These are phyloP conservation scores for Epichloe brachyelytri DNA, from an alignment of 2,329 filamentous ascomycete genomes.

Conservation along the genomic window DNA sequence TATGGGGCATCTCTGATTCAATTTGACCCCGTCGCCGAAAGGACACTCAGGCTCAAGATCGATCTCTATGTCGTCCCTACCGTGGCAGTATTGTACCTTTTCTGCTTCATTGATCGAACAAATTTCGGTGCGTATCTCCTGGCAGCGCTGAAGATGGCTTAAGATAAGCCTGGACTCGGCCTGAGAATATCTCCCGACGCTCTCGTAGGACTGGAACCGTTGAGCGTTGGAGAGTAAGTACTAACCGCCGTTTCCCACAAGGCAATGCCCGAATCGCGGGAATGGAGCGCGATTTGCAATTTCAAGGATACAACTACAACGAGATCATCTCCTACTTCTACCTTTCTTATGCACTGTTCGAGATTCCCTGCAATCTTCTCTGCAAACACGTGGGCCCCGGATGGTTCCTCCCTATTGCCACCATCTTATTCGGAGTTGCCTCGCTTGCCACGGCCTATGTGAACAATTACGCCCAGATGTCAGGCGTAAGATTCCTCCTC, in stretches of 20 bases:
- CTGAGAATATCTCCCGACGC: too few relatives aligned
- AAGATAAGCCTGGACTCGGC: too few relatives aligned
- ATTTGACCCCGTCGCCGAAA: conserved; percentile 46
- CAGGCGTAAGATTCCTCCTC: conserved; percentile 53
- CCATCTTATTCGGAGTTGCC: conserved; percentile 48
- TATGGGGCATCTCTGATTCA: conserved; percentile 22
- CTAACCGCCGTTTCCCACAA: conserved; percentile 13
- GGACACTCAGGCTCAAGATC: conserved; percentile 47
- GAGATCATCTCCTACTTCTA: conserved; percentile 55
- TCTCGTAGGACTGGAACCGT: background rate
- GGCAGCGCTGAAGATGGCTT: background rate
- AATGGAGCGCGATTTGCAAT: conserved; percentile 45
- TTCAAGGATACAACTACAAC: conserved; percentile 57
- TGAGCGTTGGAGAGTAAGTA: background rate
- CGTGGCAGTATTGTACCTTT: conserved; percentile 53
- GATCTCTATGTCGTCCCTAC: conserved; percentile 54
- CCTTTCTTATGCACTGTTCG: conserved; percentile 59
- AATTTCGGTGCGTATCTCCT: conserved; percentile 45
- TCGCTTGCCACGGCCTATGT: conserved; percentile 57
- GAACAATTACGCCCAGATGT: conserved; percentile 34
- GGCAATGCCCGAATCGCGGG: conserved; percentile 58
- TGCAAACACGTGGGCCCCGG: conserved; percentile 63
- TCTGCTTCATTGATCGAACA: conserved; percentile 64
- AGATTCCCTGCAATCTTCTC: conserved; percentile 54
- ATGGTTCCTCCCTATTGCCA: conserved; percentile 53